These are phyloP conservation scores for Ustilago xerochloae DNA, from an alignment of 1,284 basidiomycete species.

Conservation along the genomic window DNA sequence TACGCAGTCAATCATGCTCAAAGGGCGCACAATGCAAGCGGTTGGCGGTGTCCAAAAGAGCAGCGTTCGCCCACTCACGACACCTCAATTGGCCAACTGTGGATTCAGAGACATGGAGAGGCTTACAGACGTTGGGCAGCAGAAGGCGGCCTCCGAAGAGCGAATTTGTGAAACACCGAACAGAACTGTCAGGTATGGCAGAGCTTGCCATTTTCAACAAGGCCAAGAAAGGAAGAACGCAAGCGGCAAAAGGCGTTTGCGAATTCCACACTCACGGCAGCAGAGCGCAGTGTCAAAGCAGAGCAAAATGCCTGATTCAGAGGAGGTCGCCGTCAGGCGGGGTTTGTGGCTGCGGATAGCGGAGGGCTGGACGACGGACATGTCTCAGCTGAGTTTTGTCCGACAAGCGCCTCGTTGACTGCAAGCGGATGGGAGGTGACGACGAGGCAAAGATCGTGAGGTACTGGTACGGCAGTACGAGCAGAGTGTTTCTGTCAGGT, in stretches of 20 bases:
- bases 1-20: background rate
- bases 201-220: background rate
- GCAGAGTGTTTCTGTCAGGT: conserved; percentile 3
- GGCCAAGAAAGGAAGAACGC: too few species aligned
- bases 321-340: background rate
- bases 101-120: background rate
- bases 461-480: background rate
- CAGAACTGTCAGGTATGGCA: conserved; percentile 15
- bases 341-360: conserved; percentile 10
- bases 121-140: too few species aligned
- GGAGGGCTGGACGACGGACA: background rate
- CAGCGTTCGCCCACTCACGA: background rate
- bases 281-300: background rate
- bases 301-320: conserved; percentile 1
- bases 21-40: too few species aligned
- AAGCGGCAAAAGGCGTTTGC: background rate
- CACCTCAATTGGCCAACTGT: background rate
- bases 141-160: conserved; percentile 2
- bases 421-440: conserved; percentile 6
- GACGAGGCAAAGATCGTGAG: background rate
- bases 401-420: conserved; percentile 5
- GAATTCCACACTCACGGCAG: background rate
- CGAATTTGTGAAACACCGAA: too few species aligned
- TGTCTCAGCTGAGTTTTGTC: conserved; percentile 10
- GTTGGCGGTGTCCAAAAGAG: conserved; percentile 18